Percentiles rank a stretch among this genome's conserved stretches.
phyloP scores from a whole-genome alignment of 176 grass and related monocot genomes.

The Rhipidocladum racemiflorum region DNA sequence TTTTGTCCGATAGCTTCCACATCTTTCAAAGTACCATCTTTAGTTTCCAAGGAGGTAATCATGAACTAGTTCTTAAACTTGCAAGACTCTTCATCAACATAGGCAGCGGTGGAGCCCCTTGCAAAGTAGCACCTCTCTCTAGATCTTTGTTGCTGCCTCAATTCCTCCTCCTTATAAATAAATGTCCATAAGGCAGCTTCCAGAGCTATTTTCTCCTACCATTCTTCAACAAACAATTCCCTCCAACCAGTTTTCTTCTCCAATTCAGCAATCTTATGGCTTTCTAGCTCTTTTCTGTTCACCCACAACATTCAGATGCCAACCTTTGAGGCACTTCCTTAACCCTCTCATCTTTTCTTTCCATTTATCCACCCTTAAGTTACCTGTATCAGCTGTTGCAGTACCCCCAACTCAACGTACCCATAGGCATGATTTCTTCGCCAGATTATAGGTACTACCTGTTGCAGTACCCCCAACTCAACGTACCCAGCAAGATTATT shows the following conservation, averaged over 20 bases:
- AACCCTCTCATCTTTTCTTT: constrained; percentile 3
- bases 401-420: no score
- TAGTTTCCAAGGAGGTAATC: constrained; percentile 5
- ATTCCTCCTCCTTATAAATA: constrained; percentile 1
- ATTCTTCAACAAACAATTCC: neutral
- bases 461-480: no score
- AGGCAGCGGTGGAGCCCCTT: neutral
- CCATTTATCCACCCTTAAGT: neutral
- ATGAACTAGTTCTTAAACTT: neutral
- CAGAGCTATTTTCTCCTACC: neutral
- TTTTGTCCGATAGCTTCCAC: neutral
- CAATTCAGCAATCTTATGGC: constrained; percentile 2
- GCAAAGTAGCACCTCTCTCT: constrained; percentile 1
- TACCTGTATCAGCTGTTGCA: neutral
- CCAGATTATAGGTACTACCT: no score
- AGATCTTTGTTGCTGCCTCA: neutral
- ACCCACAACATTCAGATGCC: neutral
- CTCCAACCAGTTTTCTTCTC: neutral
- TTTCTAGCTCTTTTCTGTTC: constrained; percentile 5
- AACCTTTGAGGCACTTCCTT: neutral
- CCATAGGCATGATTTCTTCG: no score
- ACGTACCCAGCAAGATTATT: no score
- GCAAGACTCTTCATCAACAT: neutral
- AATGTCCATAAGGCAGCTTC: neutral
- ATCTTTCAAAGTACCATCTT: neutral